These are phyloP conservation scores for Tolypocladium tundrense DNA, from an alignment of 2,329 filamentous ascomycete species.

Conservation along the genomic window DNA sequence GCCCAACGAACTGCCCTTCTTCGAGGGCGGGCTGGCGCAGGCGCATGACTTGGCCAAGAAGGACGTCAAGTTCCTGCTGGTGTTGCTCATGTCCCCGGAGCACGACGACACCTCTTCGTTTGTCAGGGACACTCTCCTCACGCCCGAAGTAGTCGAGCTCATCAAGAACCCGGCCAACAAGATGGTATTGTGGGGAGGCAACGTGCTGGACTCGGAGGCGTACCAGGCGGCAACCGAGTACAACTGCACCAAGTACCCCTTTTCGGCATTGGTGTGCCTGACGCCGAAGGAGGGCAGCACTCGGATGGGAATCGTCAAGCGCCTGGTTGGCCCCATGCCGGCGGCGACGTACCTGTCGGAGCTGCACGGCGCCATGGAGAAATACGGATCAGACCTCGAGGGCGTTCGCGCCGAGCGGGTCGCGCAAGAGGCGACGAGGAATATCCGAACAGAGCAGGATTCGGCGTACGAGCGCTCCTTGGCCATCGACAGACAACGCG, in stretches of 20 bases:
- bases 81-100: conserved; percentile 80
- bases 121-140: conserved; percentile 70
- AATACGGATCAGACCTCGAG: conserved; percentile 66
- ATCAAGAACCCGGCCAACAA: conserved; percentile 67
- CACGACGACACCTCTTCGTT: conserved; percentile 86
- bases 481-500: conserved; percentile 77
- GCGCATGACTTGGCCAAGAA: conserved; percentile 83
- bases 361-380: conserved; percentile 60
- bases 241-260: conserved; percentile 86
- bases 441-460: conserved; percentile 78
- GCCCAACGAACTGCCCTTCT: conserved; percentile 59
- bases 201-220: conserved; percentile 84
- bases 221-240: conserved; percentile 87
- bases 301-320: conserved; percentile 81
- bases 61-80: conserved; percentile 84
- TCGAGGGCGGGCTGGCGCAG: conserved; percentile 84
- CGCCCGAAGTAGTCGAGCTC: conserved; percentile 62
- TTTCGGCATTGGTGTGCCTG: conserved; percentile 75
- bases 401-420: conserved; percentile 64
- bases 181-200: conserved; percentile 85
- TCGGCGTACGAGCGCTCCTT: conserved; percentile 87
- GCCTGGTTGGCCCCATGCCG: conserved; percentile 62
- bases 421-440: conserved; percentile 73
- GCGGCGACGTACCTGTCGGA: conserved; percentile 65
- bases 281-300: conserved; percentile 76